Conservation (phyloP, 345 rosid species). For the Heritiera fomes region DNA sequence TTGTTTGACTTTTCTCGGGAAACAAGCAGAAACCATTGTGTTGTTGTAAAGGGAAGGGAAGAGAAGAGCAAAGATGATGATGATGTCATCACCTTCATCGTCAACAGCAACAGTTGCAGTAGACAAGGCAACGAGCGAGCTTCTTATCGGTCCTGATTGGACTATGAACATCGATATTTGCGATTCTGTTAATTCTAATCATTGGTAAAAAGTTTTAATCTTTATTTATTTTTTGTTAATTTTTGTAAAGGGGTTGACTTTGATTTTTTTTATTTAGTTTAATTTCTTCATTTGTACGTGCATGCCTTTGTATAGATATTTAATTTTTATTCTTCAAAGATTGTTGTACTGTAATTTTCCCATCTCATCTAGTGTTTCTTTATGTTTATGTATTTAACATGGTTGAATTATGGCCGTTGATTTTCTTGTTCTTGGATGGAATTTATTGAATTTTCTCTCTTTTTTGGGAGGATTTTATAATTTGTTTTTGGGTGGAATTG, state of each 20-base stretch:
- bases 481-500: background rate
- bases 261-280: background rate
- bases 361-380: background rate
- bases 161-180: conserved; percentile 94
- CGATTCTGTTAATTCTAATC: conserved; percentile 75
- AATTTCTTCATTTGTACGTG: background rate
- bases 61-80: conserved; percentile 13
- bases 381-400: background rate
- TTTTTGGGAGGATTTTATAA: background rate
- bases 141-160: conserved; percentile 87
- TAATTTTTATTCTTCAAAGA: background rate
- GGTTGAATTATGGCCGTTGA: background rate
- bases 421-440: background rate
- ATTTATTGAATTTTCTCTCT: background rate
- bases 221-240: background rate
- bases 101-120: conserved; percentile 79
- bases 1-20: conserved; percentile 12
- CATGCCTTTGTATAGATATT: background rate
- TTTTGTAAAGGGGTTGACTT: conserved; percentile 12
- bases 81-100: conserved; percentile 43
- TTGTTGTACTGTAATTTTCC: background rate
- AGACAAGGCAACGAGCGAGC: conserved; percentile 95
- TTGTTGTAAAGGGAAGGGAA: background rate
- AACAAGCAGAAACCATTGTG: conserved; percentile 11
- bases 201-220: conserved; percentile 47